A percentile compares a stretch with the other conserved stretches of the same genome.
phyloP scores from a whole-genome alignment of 2,329 filamentous ascomycete species.

The Atkinsonella hypoxylon region DNA sequence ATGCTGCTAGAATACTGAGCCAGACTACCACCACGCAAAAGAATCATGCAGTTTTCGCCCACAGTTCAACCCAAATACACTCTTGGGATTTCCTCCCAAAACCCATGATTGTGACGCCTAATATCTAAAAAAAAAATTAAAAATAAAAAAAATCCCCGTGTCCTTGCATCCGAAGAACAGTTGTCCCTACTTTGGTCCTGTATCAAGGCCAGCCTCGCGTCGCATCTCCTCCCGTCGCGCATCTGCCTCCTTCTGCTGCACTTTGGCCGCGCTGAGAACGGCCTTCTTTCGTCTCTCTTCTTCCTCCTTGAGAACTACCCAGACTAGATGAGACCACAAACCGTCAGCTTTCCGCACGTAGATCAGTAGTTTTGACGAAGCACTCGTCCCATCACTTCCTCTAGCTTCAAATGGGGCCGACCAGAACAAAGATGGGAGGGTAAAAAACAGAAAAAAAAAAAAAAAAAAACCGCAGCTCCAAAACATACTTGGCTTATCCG shows the following conservation, averaged over 20 bases:
- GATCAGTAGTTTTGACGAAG: background rate
- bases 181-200: slow-evolving; percentile 13
- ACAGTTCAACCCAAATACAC: background rate
- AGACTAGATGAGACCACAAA: slow-evolving; percentile 25
- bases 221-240: slow-evolving; percentile 36
- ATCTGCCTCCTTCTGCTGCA: slow-evolving; percentile 29
- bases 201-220: slow-evolving; percentile 32
- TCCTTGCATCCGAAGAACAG: background rate
- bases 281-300: slow-evolving; percentile 29
- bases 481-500: slow-evolving; percentile 73
- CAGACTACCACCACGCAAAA: background rate
- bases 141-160: background rate
- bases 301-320: slow-evolving; percentile 38
- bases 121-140: too few species aligned
- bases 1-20: background rate
- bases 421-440: background rate
- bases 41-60: background rate
- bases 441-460: background rate
- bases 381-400: background rate
- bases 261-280: slow-evolving; percentile 22
- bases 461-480: background rate
- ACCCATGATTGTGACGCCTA: background rate
- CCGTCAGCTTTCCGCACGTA: background rate
- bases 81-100: background rate
- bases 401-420: background rate